Evolutionary conservation across 495 filamentous ascomycete genomes (phyloP), one percentile per base, ranked within the genome.

Genomic region (Aspergillus homomorphus): DNA sequence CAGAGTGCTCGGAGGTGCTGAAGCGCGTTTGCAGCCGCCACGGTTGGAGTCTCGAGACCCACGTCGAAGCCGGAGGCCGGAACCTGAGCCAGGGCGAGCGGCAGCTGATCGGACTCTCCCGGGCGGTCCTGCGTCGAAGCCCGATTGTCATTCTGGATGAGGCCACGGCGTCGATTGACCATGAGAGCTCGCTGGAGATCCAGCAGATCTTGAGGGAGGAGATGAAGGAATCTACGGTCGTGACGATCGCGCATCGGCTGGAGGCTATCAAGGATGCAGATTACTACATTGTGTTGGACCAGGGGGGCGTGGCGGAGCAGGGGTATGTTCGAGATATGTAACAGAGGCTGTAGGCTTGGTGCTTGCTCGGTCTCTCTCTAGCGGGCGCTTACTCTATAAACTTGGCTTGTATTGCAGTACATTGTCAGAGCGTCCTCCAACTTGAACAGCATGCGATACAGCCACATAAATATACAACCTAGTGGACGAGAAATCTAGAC

Each of bases 161-260:
- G 70, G 91, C 91, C 18, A 96, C 91, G n/a, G 90, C 90, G 16
- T 88, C 84, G 15, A 91, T 96, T 59, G 91, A 96, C 63, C 80
- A 80, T 59, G 84, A 87, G 67, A 94, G 89, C 1, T 88, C 89
- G n/a, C 71, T 83, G 63, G 78, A 86, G 54, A 90, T 94, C 48
- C 90, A 96, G 75, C 78, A 84, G 63, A 76, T 94, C 33, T 67
- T 96, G 54, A 72, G 87, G 28, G 85, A 89, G 62, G 90, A 93
- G 76, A 76, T 94, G 74, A 76, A 70, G 49, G 75, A 86, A 41
- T 92, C 88, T 60, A 96, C 91, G 2, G 90, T 96, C 15, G 86
- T 96, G 50, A 92, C 89, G 4, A 91, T 96, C 72, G 91, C 90
- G 44, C 91, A 96, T 79, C 84, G 89, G 45, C 66, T 89, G 22